phyloP scores from a whole-genome alignment of 2,329 filamentous ascomycete species.

The Fusarium annulatum region DNA sequence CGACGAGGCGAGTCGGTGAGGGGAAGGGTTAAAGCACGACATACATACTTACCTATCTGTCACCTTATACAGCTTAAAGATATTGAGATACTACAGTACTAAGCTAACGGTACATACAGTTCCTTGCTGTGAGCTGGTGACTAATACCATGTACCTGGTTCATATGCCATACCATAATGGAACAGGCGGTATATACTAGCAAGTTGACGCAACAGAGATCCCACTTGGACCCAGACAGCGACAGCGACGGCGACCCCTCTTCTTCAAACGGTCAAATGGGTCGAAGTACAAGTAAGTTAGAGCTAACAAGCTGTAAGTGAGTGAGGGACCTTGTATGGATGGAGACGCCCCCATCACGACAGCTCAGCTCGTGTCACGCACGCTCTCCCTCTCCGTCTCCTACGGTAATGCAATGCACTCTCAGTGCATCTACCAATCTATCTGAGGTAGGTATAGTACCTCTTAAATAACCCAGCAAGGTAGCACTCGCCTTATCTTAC shows the following conservation, averaged over 20 bases:
- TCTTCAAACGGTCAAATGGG: conserved; percentile 3
- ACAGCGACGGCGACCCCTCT: not conserved
- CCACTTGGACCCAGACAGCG: not conserved
- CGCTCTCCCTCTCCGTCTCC: not conserved
- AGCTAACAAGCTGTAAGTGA: not conserved
- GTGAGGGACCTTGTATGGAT: not conserved
- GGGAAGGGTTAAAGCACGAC: conserved; percentile 11
- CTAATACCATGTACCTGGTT: not conserved
- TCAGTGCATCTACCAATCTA: not conserved
- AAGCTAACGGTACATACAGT: not conserved
- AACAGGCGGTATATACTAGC: conserved; percentile 5
- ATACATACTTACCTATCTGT: not conserved
- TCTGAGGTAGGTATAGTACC: conserved; percentile 6
- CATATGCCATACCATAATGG: not conserved
- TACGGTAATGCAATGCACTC: not conserved
- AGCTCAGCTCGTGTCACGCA: conserved; percentile 10
- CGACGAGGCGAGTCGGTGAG: conserved; percentile 33
- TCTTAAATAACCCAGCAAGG: conserved; percentile 10
- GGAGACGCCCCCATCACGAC: not conserved
- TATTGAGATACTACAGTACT: not conserved
- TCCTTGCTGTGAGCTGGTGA: not conserved
- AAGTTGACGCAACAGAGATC: not conserved
- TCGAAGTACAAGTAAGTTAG: not conserved
- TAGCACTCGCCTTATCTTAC: conserved; percentile 25
- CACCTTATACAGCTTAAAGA: not conserved